Base-by-base conservation (phyloP, 164 flowering plant genomes). In the Dillenia suffruticosa region DNA sequence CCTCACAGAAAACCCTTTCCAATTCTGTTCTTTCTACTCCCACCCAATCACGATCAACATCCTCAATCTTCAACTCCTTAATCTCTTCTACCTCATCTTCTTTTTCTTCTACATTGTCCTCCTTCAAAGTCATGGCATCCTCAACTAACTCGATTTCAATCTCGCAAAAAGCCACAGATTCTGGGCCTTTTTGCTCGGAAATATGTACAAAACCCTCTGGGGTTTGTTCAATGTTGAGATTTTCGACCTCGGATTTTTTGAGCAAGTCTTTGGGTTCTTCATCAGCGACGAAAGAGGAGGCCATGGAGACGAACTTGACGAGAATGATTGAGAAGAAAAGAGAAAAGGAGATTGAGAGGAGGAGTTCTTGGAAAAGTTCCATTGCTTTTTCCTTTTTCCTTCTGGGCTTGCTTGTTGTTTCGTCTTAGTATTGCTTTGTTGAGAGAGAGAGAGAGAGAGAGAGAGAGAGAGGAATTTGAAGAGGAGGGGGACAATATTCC, bases 21-120 rank as follows among this genome's bases (percentile, higher is more conserved):
- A 85, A 50, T 10, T 87, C 89, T 73, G 79, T 88, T 73, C 82
- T 85, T 75, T 93, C 98, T 17, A 92, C 79, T 60, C 96, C 98
- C 57, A 88, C 98, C 96, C 98, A 92, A 53, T 86, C 98, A 60
- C 86, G 92, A 17, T 83, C 92, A 14, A 74, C 85, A 49, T 49
- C 49, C 48, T 13, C 53, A 45, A 19, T 32, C 40, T 32, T 64
- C 49, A 52, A 46, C 46, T 59, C 51, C 32, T 10, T 0, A 62
- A 67, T 51, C 49, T n/a, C 52, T 49, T 49, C 57, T 59, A 17
- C 57, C 12, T 13, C 5, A 2, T 15, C 72, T 6, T 46, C 58
- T 40, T 15, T 46, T 10, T 9, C 54, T 8, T 49, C 32, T 6
- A 47, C 61, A 44, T 15, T 45, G 14, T 56, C 61, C 66, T 12